A percentile compares a stretch with the other conserved stretches of the same genome.
Evolutionary conservation across 805 yeast species (phyloP).

Genomic region (Wickerhamia fluorescens): DNA sequence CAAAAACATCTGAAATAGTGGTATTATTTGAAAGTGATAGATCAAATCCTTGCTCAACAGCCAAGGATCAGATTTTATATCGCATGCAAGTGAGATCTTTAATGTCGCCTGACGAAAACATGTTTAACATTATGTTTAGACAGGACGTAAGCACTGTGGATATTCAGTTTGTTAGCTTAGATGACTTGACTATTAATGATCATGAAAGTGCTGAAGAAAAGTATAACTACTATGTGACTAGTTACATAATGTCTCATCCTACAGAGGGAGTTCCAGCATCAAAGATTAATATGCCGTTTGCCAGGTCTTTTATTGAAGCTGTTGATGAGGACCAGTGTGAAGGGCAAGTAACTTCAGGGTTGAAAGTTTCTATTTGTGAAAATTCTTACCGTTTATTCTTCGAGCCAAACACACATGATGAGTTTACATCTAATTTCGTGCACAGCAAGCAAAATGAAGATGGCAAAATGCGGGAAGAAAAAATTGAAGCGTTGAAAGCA

Average conservation of each 20-base stretch:
- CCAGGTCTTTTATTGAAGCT: constrained; percentile 49
- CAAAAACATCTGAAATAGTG: constrained; percentile 73
- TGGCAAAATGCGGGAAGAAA: constrained; percentile 18
- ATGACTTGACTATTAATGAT: constrained; percentile 70
- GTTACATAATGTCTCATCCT: constrained; percentile 90
- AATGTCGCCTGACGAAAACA: constrained; percentile 77
- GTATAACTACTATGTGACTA: constrained; percentile 91
- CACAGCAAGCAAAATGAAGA: constrained; percentile 32
- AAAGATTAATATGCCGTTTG: constrained; percentile 71
- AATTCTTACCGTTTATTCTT: constrained; percentile 76
- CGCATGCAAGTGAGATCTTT: constrained; percentile 79
- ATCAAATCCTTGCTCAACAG: constrained; percentile 52
- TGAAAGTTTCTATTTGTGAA: constrained; percentile 73
- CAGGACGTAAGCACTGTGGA: constrained; percentile 45
- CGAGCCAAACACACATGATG: constrained; percentile 73
- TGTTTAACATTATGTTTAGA: constrained; percentile 80
- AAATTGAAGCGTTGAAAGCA: constrained; percentile 24
- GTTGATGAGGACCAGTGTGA: constrained; percentile 51
- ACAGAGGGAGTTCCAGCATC: constrained; percentile 90
- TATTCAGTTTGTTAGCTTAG: constrained; percentile 80
- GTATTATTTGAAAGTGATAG: constrained; percentile 80
- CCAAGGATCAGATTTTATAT: constrained; percentile 83
- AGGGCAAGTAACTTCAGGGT: constrained; percentile 60
- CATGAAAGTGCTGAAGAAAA: constrained; percentile 71
- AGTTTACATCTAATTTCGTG: constrained; percentile 57